phyloP scores from a whole-genome alignment of 768 basidiomycete species.

The Amanita pallidorosea region DNA sequence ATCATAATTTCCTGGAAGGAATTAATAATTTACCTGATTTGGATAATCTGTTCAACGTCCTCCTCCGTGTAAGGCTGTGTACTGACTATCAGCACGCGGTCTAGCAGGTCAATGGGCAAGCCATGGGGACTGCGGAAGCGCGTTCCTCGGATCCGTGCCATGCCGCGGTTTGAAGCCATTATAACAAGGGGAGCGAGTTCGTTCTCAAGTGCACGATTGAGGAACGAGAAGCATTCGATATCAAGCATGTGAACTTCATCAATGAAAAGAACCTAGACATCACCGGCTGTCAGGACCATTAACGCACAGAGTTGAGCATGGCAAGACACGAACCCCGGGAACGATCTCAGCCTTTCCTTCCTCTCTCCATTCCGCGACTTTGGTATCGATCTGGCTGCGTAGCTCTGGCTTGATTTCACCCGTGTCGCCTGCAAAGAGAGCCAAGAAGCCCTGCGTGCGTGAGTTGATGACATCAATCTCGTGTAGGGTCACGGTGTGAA shows the following conservation, averaged over 20 bases:
- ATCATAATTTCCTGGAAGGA: too few species aligned
- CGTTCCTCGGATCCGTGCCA: slow-evolving; percentile 90
- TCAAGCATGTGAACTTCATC: slow-evolving; percentile 99
- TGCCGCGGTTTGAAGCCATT: slow-evolving; percentile 96
- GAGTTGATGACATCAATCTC: slow-evolving; percentile 99
- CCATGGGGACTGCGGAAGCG: slow-evolving; percentile 51
- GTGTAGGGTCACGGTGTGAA: slow-evolving; percentile 94
- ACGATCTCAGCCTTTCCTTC: slow-evolving; percentile 98
- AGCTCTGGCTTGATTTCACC: slow-evolving; percentile 99
- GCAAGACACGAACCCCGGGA: slow-evolving; percentile 61
- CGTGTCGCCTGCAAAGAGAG: slow-evolving; percentile 90
- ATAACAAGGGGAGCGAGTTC: slow-evolving; percentile 93
- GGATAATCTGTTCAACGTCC: slow-evolving; percentile 86
- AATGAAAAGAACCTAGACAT: slow-evolving; percentile 28
- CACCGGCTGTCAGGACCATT: background rate
- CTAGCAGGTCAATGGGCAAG: slow-evolving; percentile 87
- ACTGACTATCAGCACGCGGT: slow-evolving; percentile 92
- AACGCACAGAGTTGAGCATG: background rate
- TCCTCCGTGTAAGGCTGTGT: slow-evolving; percentile 77
- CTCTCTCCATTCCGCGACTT: slow-evolving; percentile 96
- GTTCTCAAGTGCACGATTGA: slow-evolving; percentile 91
- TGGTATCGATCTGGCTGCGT: slow-evolving; percentile 91
- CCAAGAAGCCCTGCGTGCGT: slow-evolving; percentile 96
- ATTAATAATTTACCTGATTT: slow-evolving; percentile 42
- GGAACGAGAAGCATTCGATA: slow-evolving; percentile 98